These are phyloP conservation scores for Magnolia changhungtana DNA, from an alignment of 164 flowering plant genomes.

Conservation along the genomic window DNA sequence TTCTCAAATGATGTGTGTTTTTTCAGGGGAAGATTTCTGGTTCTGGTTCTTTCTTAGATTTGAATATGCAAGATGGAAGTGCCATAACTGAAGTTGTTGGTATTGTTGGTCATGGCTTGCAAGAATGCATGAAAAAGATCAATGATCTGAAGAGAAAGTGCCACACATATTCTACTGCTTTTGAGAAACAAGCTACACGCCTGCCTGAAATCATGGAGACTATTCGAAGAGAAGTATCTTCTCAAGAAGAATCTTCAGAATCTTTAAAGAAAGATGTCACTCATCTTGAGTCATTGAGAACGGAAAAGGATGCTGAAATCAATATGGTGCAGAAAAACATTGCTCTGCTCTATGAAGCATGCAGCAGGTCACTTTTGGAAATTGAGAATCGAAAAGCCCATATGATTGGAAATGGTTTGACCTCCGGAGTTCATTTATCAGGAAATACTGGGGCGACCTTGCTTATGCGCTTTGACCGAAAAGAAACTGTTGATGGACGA, in stretches of 20 bases:
- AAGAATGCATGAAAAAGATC: conserved; percentile 37
- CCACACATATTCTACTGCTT: conserved; percentile 30
- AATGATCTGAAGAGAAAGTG: conserved; percentile 38
- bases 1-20: neutral
- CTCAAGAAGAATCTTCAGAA: conserved; percentile 37
- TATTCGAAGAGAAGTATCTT: conserved; percentile 34
- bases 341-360: conserved; percentile 61
- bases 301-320: conserved; percentile 50
- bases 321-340: conserved; percentile 32
- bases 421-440: conserved; percentile 21
- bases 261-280: conserved; percentile 34
- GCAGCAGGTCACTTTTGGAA: conserved; percentile 46
- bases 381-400: conserved; percentile 47
- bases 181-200: conserved; percentile 38
- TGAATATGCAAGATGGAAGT: conserved; percentile 24
- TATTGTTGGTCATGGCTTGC: conserved; percentile 30
- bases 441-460: conserved; percentile 15
- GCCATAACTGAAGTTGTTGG: conserved; percentile 25
- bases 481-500: conserved; percentile 20
- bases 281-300: conserved; percentile 29
- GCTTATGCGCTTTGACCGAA: conserved; percentile 20
- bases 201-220: conserved; percentile 30
- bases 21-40: conserved; percentile 35
- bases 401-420: conserved; percentile 26
- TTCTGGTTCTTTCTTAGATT: conserved; percentile 21